Conservation (phyloP, 1,139 yeast genomes). For the Taphrina confusa region DNA sequence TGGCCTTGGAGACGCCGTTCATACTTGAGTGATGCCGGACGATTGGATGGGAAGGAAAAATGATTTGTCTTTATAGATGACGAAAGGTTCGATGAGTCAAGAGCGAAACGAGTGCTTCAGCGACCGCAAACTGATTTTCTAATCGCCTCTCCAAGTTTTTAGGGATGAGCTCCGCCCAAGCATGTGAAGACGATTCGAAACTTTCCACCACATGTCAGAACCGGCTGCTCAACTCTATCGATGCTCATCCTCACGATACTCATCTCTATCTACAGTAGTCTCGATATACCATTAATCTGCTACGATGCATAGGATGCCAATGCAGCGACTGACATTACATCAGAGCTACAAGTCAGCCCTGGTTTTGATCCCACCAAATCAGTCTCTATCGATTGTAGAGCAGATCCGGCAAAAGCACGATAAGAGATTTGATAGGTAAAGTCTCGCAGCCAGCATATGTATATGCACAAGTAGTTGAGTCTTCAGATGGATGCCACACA, state of each 20-base stretch:
- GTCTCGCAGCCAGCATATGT: not conserved
- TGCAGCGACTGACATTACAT: not conserved
- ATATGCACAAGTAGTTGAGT: not conserved
- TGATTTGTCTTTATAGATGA: not conserved
- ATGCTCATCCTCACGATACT: too few relatives aligned
- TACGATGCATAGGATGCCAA: not conserved
- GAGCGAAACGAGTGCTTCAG: not conserved
- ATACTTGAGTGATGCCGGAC: not conserved
- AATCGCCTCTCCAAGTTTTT: conserved; percentile 10
- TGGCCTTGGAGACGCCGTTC: conserved; percentile 27
- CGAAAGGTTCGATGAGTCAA: not conserved
- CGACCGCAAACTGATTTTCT: conserved; percentile 8
- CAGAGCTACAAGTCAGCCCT: conserved; percentile 2
- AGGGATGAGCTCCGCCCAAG: conserved; percentile 1
- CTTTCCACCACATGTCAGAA: too few relatives aligned
- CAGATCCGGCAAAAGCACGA: not conserved
- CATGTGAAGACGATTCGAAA: conserved; percentile 1
- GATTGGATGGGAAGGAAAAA: not conserved
- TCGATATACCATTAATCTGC: too few relatives aligned
- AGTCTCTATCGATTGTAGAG: not conserved
- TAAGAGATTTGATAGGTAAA: not conserved
- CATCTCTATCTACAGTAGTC: too few relatives aligned
- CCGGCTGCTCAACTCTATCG: too few relatives aligned
- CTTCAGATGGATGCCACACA: conserved; percentile 8
- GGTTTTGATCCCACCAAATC: not conserved